These are phyloP conservation scores for Diplodia corticola DNA, from an alignment of 2,329 filamentous ascomycete genomes.

Conservation along the genomic window DNA sequence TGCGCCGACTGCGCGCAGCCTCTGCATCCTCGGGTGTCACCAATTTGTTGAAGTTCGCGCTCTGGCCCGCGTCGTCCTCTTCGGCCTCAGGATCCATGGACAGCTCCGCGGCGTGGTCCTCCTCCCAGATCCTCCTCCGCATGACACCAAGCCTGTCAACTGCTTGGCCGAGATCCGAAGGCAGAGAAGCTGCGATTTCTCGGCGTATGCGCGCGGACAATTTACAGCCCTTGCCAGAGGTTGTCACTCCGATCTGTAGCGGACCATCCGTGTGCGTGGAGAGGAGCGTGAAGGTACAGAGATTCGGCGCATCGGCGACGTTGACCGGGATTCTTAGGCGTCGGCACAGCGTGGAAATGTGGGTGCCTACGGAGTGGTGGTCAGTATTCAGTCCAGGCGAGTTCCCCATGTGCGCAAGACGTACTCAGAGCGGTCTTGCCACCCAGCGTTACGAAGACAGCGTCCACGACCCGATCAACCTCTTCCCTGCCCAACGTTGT, in stretches of 20 bases:
- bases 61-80: conserved; percentile 70
- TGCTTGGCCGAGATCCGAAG: conserved; percentile 71
- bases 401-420: conserved; percentile 1
- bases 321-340: conserved; percentile 87
- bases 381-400: conserved; percentile 21
- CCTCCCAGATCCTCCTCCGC: conserved; percentile 44
- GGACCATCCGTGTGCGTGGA: conserved; percentile 89
- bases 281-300: conserved; percentile 87
- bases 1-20: conserved; percentile 74
- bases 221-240: conserved; percentile 92
- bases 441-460: conserved; percentile 79
- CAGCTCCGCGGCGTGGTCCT: conserved; percentile 53
- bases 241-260: conserved; percentile 92
- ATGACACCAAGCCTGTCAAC: conserved; percentile 71
- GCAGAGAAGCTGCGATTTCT: conserved; percentile 80
- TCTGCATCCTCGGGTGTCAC: conserved; percentile 72
- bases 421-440: conserved; percentile 52
- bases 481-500: conserved; percentile 76
- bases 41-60: conserved; percentile 79
- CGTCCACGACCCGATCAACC: conserved; percentile 77
- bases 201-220: conserved; percentile 84
- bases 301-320: conserved; percentile 79
- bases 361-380: conserved; percentile 50
- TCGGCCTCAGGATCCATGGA: conserved; percentile 50
- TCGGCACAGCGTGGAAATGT: conserved; percentile 73